Conservation (phyloP, 345 rosid species). For the Clausena lansium region DNA sequence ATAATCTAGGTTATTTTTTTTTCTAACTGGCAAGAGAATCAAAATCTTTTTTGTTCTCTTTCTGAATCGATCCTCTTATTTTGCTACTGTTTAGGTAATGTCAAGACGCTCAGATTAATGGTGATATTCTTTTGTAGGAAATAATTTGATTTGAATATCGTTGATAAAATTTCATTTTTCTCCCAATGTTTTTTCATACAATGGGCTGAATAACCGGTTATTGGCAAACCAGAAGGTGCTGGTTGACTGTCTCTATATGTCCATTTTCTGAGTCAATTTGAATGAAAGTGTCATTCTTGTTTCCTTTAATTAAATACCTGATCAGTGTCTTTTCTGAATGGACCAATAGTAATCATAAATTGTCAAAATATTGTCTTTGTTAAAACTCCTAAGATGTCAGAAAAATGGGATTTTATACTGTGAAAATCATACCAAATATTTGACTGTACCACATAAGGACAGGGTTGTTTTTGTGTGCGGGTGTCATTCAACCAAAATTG, state of each 20-base stretch:
- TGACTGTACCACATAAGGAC: not conserved
- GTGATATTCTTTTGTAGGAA: not conserved
- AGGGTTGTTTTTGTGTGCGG: not conserved
- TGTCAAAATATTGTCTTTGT: not conserved
- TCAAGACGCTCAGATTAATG: not conserved
- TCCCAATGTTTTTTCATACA: not conserved
- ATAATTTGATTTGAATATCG: not conserved
- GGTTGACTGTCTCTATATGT: not conserved
- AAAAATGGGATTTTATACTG: not conserved
- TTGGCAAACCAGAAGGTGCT: not conserved
- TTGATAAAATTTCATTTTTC: not conserved
- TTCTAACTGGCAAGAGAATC: conserved; percentile 32
- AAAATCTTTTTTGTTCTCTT: conserved; percentile 1
- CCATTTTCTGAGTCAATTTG: not conserved
- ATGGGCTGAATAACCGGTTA: not conserved
- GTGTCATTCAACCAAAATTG: not conserved
- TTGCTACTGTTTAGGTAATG: not conserved
- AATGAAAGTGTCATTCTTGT: not conserved
- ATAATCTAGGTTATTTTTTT: not conserved
- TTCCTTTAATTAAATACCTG: not conserved
- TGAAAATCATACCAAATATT: not conserved
- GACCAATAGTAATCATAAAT: not conserved
- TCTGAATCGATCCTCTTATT: not conserved
- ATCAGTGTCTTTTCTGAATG: not conserved
- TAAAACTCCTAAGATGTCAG: not conserved